Conservation (phyloP, 768 basidiomycete genomes). For the Rhizopogon sp. region DNA sequence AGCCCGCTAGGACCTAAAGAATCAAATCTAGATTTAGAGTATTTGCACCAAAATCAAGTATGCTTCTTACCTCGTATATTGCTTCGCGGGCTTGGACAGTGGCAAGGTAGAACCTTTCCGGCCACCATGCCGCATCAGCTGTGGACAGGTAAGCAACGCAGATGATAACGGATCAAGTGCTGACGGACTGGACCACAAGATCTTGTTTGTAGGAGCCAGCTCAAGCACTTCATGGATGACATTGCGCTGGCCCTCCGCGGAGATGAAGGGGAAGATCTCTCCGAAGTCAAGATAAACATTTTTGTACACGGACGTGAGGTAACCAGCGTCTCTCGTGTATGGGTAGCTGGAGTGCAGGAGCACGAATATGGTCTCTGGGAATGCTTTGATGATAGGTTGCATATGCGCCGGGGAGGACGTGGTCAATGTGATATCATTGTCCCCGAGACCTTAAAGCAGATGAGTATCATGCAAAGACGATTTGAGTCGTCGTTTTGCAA, state of each 20-base stretch:
- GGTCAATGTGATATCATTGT: slow-evolving; percentile 58
- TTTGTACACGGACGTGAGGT: slow-evolving; percentile 62
- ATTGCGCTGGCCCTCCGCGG: slow-evolving; percentile 53
- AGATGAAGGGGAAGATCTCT: slow-evolving; percentile 69
- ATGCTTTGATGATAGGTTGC: slow-evolving; percentile 63
- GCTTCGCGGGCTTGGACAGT: slow-evolving; percentile 58
- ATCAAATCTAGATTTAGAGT: not conserved
- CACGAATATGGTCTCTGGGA: slow-evolving; percentile 55
- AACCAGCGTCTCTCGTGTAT: slow-evolving; percentile 73
- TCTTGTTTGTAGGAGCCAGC: slow-evolving; percentile 70
- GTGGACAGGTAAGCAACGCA: slow-evolving; percentile 26
- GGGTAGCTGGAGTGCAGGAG: slow-evolving; percentile 78
- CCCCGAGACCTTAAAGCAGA: slow-evolving; percentile 47
- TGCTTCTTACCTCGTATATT: slow-evolving; percentile 46
- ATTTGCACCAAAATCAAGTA: not conserved
- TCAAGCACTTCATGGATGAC: slow-evolving; percentile 64
- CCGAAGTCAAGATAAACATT: slow-evolving; percentile 82
- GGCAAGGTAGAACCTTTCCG: slow-evolving; percentile 71
- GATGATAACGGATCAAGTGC: not conserved
- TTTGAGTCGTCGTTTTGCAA: not conserved
- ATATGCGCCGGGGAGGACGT: slow-evolving; percentile 60
- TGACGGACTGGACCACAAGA: slow-evolving; percentile 72
- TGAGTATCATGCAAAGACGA: not conserved
- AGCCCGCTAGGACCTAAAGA: slow-evolving; percentile 53
- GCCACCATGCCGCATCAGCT: slow-evolving; percentile 66